Percentiles rank a stretch among this genome's conserved stretches.
These are phyloP conservation scores for Amniculicola lignicola DNA, from an alignment of 495 filamentous ascomycete genomes.

Conservation along the genomic window DNA sequence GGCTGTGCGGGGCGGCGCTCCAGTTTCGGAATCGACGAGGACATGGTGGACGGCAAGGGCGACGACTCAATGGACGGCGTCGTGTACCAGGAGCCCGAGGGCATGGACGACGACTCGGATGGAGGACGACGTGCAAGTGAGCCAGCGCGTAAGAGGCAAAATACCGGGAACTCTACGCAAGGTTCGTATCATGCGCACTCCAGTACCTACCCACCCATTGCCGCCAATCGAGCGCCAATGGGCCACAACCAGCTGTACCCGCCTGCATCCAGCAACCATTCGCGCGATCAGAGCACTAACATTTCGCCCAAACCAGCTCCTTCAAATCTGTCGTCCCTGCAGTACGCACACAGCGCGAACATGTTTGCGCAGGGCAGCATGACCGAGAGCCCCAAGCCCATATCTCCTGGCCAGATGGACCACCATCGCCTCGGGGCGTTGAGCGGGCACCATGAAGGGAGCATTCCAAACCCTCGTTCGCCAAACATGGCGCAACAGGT, in stretches of 20 bases:
- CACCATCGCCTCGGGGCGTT: constrained; percentile 56
- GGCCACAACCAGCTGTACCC: constrained; percentile 36
- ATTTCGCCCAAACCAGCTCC: constrained; percentile 32
- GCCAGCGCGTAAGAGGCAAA: constrained; percentile 64
- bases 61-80: constrained; percentile 78
- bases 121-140: constrained; percentile 48
- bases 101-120: constrained; percentile 66
- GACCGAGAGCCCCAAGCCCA: constrained; percentile 82
- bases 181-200: constrained; percentile 58
- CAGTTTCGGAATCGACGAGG: constrained; percentile 80
- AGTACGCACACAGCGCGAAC: constrained; percentile 42
- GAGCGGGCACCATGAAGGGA: no score
- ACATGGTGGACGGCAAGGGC: constrained; percentile 59
- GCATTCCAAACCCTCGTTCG: constrained; percentile 61
- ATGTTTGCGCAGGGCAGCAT: constrained; percentile 67
- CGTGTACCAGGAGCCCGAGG: constrained; percentile 53
- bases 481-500: constrained; percentile 66
- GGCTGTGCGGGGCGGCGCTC: constrained; percentile 88
- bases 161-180: constrained; percentile 50
- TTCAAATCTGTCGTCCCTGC: constrained; percentile 32
- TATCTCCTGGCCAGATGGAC: constrained; percentile 69
- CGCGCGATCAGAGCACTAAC: constrained; percentile 25
- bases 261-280: constrained; percentile 23
- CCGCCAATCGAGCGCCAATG: constrained; percentile 30
- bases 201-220: constrained; percentile 76